A percentile compares a stretch with the other conserved stretches of the same genome.
These are phyloP conservation scores for Microbotryum intermedium DNA, from an alignment of 1,284 basidiomycete species.

Conservation along the genomic window DNA sequence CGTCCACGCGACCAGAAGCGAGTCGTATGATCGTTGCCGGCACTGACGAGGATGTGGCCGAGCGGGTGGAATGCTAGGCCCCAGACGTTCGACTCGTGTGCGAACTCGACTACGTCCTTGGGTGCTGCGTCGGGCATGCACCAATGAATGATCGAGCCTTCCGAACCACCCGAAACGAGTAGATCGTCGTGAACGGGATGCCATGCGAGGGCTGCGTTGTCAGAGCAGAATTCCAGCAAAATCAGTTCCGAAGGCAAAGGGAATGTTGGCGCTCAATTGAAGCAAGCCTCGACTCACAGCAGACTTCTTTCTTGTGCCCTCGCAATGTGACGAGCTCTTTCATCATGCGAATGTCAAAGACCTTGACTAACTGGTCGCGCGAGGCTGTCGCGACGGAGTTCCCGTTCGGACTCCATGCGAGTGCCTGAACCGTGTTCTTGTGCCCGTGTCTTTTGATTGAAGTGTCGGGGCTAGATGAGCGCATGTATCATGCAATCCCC, in stretches of 20 bases:
- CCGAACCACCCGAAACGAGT: constrained; percentile 85
- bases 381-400: constrained; percentile 88
- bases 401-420: constrained; percentile 87
- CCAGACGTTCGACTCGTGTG: constrained; percentile 97
- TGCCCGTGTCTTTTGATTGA: constrained; percentile 65
- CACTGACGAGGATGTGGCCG: constrained; percentile 84
- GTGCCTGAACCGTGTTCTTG: constrained; percentile 91
- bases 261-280: background rate
- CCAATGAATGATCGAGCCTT: constrained; percentile 90
- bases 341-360: constrained; percentile 98
- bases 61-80: constrained; percentile 89
- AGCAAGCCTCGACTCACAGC: constrained; percentile 56
- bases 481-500: background rate
- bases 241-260: constrained; percentile 1
- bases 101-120: constrained; percentile 73
- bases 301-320: constrained; percentile 95
- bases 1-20: constrained; percentile 90
- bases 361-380: constrained; percentile 83
- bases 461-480: background rate
- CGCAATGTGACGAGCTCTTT: constrained; percentile 83
- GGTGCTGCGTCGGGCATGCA: constrained; percentile 56
- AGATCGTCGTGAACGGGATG: constrained; percentile 82
- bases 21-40: constrained; percentile 93
- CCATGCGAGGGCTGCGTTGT: constrained; percentile 69
- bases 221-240: background rate